Evolutionary conservation across 208 protist species (phyloP), one percentile per base, ranked within the genome.

Genomic region (Crithidia bombi): DNA sequence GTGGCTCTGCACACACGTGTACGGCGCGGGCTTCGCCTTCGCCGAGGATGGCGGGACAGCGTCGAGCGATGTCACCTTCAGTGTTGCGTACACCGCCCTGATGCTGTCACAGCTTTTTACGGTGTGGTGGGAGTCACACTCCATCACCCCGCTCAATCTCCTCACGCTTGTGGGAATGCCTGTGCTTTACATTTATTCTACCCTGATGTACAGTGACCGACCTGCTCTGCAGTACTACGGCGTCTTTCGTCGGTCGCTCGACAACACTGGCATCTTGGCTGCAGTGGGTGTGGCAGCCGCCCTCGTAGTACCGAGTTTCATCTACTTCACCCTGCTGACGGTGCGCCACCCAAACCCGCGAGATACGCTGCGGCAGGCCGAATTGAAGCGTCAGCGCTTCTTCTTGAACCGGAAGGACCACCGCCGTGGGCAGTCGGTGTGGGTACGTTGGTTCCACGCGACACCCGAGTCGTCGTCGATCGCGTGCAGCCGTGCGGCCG

Each of bases 21-120:
- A 86, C 62, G 82, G 75, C 5, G 19, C 25, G 7, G 35, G 6
- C 33, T 90, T 90, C 56, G 82, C 75, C 17, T 82, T 67, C 52
- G 38, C 67, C 19, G 49, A 47, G 4, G 46, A 15, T 47, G 93
- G 89, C 11, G 57, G 67, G 11, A 54, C 75, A 4, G 73, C 65
- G 10, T 74, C 85, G 7, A 87, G 89, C 12, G 92, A 97, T 58
- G 78, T 94, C 17, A 78, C 78, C 21, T 96, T 87, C 64, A 90
- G 80, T 21, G 76, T 97, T 10, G 81, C 91, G 19, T 98, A 98
- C 78, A 91, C 90, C 2, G 71, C 87, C 0, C 68, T 97, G 12
- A 91, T 98, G 43, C 41, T 97, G 15, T 86, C 93, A 25, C 95
- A 98, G 69, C 64, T 95, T 30, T 41, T 93, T 19, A 95, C 86